phyloP scores from a whole-genome alignment of 805 yeast species.

The Saccharomycopsis malanga region DNA sequence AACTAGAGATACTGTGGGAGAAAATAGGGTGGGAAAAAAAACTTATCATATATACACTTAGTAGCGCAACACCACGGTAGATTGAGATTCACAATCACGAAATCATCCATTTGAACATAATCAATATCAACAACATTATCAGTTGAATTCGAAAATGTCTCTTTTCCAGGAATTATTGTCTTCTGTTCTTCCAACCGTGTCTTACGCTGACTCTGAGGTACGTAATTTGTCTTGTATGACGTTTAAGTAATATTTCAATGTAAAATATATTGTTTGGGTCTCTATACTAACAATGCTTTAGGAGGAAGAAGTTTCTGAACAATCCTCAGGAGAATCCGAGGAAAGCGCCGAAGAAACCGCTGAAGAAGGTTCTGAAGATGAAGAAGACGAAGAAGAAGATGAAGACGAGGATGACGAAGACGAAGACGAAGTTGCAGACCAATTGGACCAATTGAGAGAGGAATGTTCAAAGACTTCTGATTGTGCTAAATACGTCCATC shows the following conservation, averaged over 20 bases:
- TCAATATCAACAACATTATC: neutral
- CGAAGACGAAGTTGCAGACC: slow-evolving; percentile 62
- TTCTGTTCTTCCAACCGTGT: slow-evolving; percentile 37
- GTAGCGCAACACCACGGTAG: too few species aligned
- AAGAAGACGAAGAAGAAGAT: slow-evolving; percentile 34
- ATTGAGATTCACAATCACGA: too few species aligned
- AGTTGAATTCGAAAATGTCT: slow-evolving; percentile 30
- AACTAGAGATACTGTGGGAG: neutral
- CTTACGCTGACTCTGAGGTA: slow-evolving; percentile 35
- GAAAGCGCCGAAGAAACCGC: slow-evolving; percentile 24
- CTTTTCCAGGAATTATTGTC: slow-evolving; percentile 42
- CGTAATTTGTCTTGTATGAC: neutral
- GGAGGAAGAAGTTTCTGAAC: slow-evolving; percentile 26
- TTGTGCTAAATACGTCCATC: slow-evolving; percentile 74
- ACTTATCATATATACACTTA: too few species aligned
- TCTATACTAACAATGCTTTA: slow-evolving; percentile 16
- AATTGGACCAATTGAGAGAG: slow-evolving; percentile 53
- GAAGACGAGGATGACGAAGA: slow-evolving; percentile 65
- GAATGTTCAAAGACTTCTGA: slow-evolving; percentile 63
- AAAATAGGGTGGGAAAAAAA: too few species aligned
- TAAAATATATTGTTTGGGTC: neutral
- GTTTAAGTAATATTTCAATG: too few species aligned
- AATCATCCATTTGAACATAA: neutral
- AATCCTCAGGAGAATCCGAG: slow-evolving; percentile 18
- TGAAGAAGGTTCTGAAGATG: slow-evolving; percentile 31